Percentiles rank a stretch among this genome's conserved stretches.
Evolutionary conservation across 805 yeast genomes (phyloP).

Genomic region (Wickerhamiella shivajii): DNA sequence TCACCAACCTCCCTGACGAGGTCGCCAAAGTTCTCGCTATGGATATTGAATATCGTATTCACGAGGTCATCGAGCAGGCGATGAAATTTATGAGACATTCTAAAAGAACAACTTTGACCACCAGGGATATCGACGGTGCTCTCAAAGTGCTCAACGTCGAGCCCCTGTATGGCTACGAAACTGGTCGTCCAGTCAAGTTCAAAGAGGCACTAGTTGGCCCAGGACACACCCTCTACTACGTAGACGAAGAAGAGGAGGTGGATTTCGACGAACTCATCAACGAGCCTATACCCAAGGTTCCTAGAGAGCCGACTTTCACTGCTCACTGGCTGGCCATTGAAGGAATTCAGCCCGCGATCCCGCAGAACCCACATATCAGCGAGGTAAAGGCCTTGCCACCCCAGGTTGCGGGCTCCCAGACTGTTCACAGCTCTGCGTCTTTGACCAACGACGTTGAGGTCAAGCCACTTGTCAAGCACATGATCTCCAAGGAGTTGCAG

Average conservation of each 20-base stretch:
- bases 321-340: constrained; percentile 94
- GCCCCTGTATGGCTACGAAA: constrained; percentile 38
- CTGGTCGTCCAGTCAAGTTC: constrained; percentile 51
- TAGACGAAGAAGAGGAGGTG: constrained; percentile 79
- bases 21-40: constrained; percentile 89
- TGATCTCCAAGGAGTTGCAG: constrained; percentile 84
- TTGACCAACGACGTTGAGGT: constrained; percentile 42
- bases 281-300: constrained; percentile 89
- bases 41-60: constrained; percentile 97
- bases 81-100: constrained; percentile 91
- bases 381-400: constrained; percentile 73
- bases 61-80: constrained; percentile 91
- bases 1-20: constrained; percentile 64
- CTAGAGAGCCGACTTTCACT: constrained; percentile 80
- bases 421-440: constrained; percentile 38
- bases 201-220: constrained; percentile 80
- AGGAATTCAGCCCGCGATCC: constrained; percentile 95
- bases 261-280: constrained; percentile 89
- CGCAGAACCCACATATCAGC: constrained; percentile 73
- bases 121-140: constrained; percentile 71
- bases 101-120: constrained; percentile 65
- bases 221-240: constrained; percentile 84
- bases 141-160: constrained; percentile 78
- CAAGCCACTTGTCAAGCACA: constrained; percentile 88
- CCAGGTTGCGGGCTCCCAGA: constrained; percentile 67